A percentile compares a stretch with the other conserved stretches of the same genome.
phyloP scores from a whole-genome alignment of 768 basidiomycete species.

The Mycena floridula region DNA sequence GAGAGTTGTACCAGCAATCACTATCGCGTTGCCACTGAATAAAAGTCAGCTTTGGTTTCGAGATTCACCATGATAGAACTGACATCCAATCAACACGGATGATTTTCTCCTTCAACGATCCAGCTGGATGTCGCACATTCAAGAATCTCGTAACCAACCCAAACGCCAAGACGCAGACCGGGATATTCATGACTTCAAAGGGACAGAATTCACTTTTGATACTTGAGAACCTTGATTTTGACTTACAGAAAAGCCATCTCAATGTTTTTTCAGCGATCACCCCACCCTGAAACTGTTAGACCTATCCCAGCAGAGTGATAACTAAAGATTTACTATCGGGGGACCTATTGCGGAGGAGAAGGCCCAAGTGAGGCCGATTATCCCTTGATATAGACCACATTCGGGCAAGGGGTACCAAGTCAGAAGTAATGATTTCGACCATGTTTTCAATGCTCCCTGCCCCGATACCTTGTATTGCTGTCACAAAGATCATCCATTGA shows the following conservation, averaged over 20 bases:
- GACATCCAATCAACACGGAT: constrained; percentile 28
- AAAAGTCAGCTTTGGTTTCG: neutral
- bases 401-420: too few species aligned
- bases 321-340: too few species aligned
- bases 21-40: constrained; percentile 23
- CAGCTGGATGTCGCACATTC: constrained; percentile 12
- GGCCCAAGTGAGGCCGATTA: too few species aligned
- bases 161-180: constrained; percentile 1
- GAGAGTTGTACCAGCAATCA: neutral
- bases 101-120: constrained; percentile 18
- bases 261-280: constrained; percentile 2
- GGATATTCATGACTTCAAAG: neutral
- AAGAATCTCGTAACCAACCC: constrained; percentile 2
- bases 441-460: too few species aligned
- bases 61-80: constrained; percentile 4
- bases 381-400: too few species aligned
- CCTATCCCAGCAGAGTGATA: too few species aligned
- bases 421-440: too few species aligned
- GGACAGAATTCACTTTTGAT: neutral
- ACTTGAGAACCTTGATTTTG: neutral
- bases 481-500: too few species aligned
- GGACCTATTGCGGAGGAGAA: too few species aligned
- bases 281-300: constrained; percentile 1
- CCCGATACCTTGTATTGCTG: too few species aligned
- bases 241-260: constrained; percentile 5